Evolutionary conservation across 331 rosid genomes (phyloP).

Genomic region (Telfairia occidentalis): DNA sequence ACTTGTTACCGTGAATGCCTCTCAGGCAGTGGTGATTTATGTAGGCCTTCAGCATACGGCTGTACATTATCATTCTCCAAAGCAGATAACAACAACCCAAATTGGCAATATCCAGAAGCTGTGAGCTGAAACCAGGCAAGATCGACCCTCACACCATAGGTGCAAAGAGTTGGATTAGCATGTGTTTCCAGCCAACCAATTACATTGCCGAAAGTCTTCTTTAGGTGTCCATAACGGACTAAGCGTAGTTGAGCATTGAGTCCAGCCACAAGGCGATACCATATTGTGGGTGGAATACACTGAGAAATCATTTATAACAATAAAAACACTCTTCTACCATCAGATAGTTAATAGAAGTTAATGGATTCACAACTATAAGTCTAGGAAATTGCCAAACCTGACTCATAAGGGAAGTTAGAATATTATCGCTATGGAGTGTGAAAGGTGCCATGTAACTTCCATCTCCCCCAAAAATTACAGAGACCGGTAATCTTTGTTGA

Average conservation of each 20-base stretch:
- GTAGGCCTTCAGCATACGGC: conserved; percentile 29
- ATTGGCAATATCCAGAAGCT: conserved; percentile 80
- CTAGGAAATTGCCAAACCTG: conserved; percentile 45
- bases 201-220: conserved; percentile 50
- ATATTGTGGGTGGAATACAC: conserved; percentile 82
- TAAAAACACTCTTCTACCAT: conserved; percentile 9
- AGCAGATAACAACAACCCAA: conserved; percentile 58
- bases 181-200: conserved; percentile 67
- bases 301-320: conserved; percentile 22
- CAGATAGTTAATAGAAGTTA: background rate
- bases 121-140: conserved; percentile 94
- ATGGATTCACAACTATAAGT: background rate
- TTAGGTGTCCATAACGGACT: conserved; percentile 63
- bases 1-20: conserved; percentile 46
- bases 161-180: conserved; percentile 51
- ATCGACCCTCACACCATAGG: conserved; percentile 50
- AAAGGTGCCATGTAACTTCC: conserved; percentile 50
- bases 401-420: conserved; percentile 81
- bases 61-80: conserved; percentile 29
- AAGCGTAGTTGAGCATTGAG: conserved; percentile 86
- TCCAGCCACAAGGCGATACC: conserved; percentile 98
- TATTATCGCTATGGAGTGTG: conserved; percentile 37
- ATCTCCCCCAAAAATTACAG: conserved; percentile 38
- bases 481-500: conserved; percentile 33
- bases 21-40: conserved; percentile 30